Base-by-base conservation (phyloP, 495 filamentous ascomycete species). In the Elasticomyces elasticus region DNA sequence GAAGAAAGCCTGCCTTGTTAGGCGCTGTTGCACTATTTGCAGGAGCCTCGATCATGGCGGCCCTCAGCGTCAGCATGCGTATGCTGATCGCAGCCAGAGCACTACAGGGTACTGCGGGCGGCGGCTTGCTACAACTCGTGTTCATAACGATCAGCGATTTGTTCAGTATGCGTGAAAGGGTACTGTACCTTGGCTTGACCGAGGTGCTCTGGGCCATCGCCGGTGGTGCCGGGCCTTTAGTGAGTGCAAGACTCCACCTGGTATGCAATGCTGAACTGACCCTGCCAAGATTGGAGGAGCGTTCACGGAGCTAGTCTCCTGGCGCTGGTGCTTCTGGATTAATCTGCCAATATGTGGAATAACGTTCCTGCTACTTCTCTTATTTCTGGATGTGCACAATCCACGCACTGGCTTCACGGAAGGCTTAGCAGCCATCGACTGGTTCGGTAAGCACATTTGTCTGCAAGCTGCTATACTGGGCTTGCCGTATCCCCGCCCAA, bases 311-410 rank as follows among this genome's bases (percentile, higher is more conserved):
- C 69, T 73, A 3, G 71, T 80, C 13, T 72, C 71, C 4, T 89
- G 85, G 86, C 63, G 81, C 28, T 84, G 81, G 74, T 76, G 49
- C 33, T 37, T 51, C 45, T 49, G 45, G 79, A 80, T 88, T 69
- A 87, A 87, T 52, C 67, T 86, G 1, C 84, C 85, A 0, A 71
- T 84, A 37, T 78, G 73, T 7, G 73, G 76, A 0, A 55, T 72
- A 0, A 72, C 81, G 0, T 74, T 84, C 30, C 52, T 78, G 15
- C 72, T 84, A 0, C 67, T 89, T 0, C 67, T 81, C 13, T 59
- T 81, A 27, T 78, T 79, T 55, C 65, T 76, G 35, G 72, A 85
- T 62, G 75, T 85, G 19, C 72, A 83, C 46, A 80, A 81, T 47
- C 78, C 80, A 2, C 67, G 71, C 50, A 83, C 80, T 0, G 67